These are phyloP conservation scores for Rhizopogon roseolus DNA, from an alignment of 768 basidiomycete species.

Conservation along the genomic window DNA sequence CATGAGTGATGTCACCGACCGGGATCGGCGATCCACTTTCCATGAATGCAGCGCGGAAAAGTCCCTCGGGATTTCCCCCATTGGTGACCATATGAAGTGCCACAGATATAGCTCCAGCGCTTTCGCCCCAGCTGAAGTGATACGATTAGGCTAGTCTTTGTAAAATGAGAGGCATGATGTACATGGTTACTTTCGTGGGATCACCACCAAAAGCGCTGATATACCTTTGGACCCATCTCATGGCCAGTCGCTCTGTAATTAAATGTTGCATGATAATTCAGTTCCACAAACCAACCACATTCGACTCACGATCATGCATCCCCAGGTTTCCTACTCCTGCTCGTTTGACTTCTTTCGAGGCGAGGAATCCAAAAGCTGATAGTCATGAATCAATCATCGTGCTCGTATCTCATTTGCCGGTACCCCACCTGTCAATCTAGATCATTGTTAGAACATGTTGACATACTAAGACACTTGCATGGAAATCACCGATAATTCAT, in stretches of 20 bases:
- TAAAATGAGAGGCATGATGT: slow-evolving; percentile 1
- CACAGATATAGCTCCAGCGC: slow-evolving; percentile 34
- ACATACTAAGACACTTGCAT: neutral
- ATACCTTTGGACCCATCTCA: slow-evolving; percentile 56
- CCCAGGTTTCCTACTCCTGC: slow-evolving; percentile 40
- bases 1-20: slow-evolving; percentile 12
- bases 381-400: neutral
- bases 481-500: slow-evolving; percentile 35
- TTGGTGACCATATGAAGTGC: slow-evolving; percentile 25
- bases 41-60: slow-evolving; percentile 30
- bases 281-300: too few species aligned
- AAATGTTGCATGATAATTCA: neutral
- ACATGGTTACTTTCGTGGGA: slow-evolving; percentile 34
- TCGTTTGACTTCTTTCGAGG: too few species aligned
- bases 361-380: too few species aligned
- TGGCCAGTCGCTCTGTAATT: slow-evolving; percentile 28
- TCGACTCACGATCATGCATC: slow-evolving; percentile 52
- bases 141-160: neutral
- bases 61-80: slow-evolving; percentile 15
- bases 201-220: slow-evolving; percentile 59
- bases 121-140: slow-evolving; percentile 25
- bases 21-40: slow-evolving; percentile 34
- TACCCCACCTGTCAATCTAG: slow-evolving; percentile 7
- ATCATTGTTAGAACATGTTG: neutral
- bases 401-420: neutral